Conservation (phyloP, 768 basidiomycete genomes). For the Trametopsis cervina region DNA sequence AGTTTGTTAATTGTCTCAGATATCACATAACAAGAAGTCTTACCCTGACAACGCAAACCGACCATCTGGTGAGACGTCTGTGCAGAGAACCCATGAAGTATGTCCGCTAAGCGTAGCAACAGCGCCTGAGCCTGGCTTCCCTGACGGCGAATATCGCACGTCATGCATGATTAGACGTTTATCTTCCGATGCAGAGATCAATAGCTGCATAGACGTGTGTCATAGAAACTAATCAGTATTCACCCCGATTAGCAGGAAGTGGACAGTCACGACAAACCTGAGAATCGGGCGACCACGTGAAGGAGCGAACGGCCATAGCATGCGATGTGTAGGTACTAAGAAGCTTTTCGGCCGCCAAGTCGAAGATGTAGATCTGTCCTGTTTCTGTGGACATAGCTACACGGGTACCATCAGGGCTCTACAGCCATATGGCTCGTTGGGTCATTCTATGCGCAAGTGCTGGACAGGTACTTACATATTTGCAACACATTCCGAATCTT, state of each 20-base stretch:
- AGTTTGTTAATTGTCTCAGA: not conserved
- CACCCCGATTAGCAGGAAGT: not conserved
- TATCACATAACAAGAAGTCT: slow-evolving; percentile 13
- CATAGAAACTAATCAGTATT: not conserved
- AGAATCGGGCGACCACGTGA: slow-evolving; percentile 87
- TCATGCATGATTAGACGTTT: slow-evolving; percentile 88
- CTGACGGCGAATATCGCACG: slow-evolving; percentile 58
- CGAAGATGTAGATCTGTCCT: slow-evolving; percentile 86
- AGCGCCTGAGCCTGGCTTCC: slow-evolving; percentile 59
- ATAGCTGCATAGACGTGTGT: slow-evolving; percentile 42
- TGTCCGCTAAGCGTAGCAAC: slow-evolving; percentile 86
- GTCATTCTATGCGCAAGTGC: not conserved
- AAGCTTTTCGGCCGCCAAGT: slow-evolving; percentile 61
- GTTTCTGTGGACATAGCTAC: slow-evolving; percentile 79
- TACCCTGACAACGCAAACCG: slow-evolving; percentile 78
- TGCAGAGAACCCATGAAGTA: slow-evolving; percentile 84
- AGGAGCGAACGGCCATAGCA: slow-evolving; percentile 81
- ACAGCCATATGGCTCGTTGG: slow-evolving; percentile 6
- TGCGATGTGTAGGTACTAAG: slow-evolving; percentile 76
- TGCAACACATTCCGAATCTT: slow-evolving; percentile 74
- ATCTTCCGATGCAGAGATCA: slow-evolving; percentile 89
- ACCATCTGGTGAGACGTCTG: slow-evolving; percentile 77
- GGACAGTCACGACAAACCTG: slow-evolving; percentile 43
- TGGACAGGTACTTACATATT: slow-evolving; percentile 43
- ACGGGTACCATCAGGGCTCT: slow-evolving; percentile 86